Evolutionary conservation across 2,329 filamentous ascomycete genomes (phyloP).

Genomic region (Epichloe amarillans): DNA sequence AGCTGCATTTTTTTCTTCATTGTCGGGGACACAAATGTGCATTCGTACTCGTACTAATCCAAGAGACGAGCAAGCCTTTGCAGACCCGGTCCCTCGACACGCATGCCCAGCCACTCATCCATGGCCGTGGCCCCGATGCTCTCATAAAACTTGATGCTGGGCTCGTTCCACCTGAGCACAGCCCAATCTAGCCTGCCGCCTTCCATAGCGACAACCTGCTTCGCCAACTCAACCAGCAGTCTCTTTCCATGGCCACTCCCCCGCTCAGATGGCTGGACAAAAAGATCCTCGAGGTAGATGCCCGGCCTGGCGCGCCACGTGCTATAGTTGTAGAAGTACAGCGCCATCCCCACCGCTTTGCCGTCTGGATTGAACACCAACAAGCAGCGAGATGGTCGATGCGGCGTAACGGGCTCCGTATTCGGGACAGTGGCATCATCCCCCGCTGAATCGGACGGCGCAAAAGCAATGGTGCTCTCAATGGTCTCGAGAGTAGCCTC

Average conservation of each 20-base stretch:
- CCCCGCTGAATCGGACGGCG: constrained; percentile 34
- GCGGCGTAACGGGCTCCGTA: constrained; percentile 40
- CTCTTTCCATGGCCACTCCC: constrained; percentile 65
- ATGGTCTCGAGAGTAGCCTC: constrained; percentile 68
- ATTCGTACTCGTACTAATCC: constrained; percentile 11
- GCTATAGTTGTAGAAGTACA: constrained; percentile 93
- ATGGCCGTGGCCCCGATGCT: constrained; percentile 52
- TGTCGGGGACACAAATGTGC: background rate
- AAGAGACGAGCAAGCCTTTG: constrained; percentile 40
- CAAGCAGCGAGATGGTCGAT: constrained; percentile 61
- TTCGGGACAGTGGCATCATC: constrained; percentile 22
- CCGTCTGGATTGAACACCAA: constrained; percentile 42
- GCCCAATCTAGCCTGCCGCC: constrained; percentile 78
- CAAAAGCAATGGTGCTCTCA: constrained; percentile 65
- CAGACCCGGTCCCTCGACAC: constrained; percentile 56
- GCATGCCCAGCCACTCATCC: constrained; percentile 63
- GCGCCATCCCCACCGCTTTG: constrained; percentile 57
- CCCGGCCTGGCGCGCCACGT: constrained; percentile 83
- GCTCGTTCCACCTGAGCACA: constrained; percentile 87
- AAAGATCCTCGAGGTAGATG: constrained; percentile 89
- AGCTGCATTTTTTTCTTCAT: too few relatives aligned
- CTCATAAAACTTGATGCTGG: constrained; percentile 78
- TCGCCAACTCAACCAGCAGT: constrained; percentile 64
- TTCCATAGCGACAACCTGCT: constrained; percentile 57
- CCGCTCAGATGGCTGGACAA: constrained; percentile 56